Evolutionary conservation across 176 grass and related monocot genomes (phyloP), one percentile per base, ranked within the genome.

Genomic region (Luzula sylvatica): DNA sequence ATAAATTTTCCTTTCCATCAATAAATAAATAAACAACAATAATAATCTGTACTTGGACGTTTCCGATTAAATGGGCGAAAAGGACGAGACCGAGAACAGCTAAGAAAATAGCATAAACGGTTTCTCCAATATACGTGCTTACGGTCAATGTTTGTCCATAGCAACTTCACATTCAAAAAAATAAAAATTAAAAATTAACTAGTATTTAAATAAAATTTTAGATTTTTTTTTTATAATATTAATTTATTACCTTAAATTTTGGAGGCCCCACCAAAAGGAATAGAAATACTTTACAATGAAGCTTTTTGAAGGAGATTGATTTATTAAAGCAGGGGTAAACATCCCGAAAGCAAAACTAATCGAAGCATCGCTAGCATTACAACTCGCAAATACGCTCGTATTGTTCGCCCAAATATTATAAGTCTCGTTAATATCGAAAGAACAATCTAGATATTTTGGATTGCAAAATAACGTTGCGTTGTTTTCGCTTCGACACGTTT

Each of bases 211-310:
- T 22, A n/a, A n/a, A n/a, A n/a, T n/a, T n/a, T n/a, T n/a, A n/a
- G n/a, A 55, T 2, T 18, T 2, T 28, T 30, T 43, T 61, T 35
- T 35, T 35, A 35, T 9, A 35, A 35, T 35, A 35, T 9, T 35
- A 35, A 35, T 7, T 9, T n/a, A 35, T 7, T 90, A 98, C 92
- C 92, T 98, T 21, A 98, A 53, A 74, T 90, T 98, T 52, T 98
- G 92, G 41, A 98, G 78, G 50, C 92, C 92, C 92, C 92, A 98
- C 92, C 92, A 98, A 53, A 98, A 78, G 11, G 81, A 98, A 82
- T 83, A 98, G 35, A 98, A 90, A 47, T 83, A 98, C 69, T 98
- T 98, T 49, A 55, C 79, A 5, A 79, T 65, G 53, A 98, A 98
- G 52, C 53, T 32, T 45, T 75, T 57, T 28, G 81, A 55, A 57